Evolutionary conservation across 1,139 yeast species (phyloP), one percentile per base, ranked within the genome.

Genomic region (Arxiozyma slooffiae): DNA sequence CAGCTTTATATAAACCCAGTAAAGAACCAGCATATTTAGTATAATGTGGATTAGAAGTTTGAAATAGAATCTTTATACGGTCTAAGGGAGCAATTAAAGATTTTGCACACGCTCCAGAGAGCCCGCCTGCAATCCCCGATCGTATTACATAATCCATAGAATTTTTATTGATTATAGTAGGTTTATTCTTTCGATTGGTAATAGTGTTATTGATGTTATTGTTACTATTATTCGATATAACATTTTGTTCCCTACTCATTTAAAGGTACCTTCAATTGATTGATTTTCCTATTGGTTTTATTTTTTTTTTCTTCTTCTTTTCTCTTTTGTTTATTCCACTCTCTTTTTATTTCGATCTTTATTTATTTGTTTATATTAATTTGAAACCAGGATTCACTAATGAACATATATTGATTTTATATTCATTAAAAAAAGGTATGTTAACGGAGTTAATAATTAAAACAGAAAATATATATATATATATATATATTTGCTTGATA

Each of bases 81-180:
- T 92, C 99, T 50, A 92, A 69, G 0, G 99, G 99, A 0, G 99
- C 99, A 45, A 92, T 86, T 49, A 90, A 73, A 0, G 97, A 89
- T 63, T 92, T 92, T 7, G 97, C 98, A 8, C 94, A 88, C 50
- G 90, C 81, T 0, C 99, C 99, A 0, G 98, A 97, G 1, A 88
- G 61, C 0, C 99, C 99, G 14, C 99, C 99, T 0, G 98, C 95
- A 1, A 89, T 61, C 0, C 96, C 98, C 23, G 95, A 84, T 54
- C 88, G 76, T 37, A 87, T 55, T 20, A 92, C 82, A 67, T 92
- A 92, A 52, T 85, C 90, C 37, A 83, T 56, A 7, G 90, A 82
- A 52, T 80, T 85, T 60, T 84, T 88, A 60, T 86, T 82, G n/a
- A 61, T 55, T 18, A 39, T 18, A 3, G 17, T 38, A 11, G 5